These are phyloP conservation scores for Hyphopichia buzzinii DNA, from an alignment of 1,139 yeast genomes.

Conservation along the genomic window DNA sequence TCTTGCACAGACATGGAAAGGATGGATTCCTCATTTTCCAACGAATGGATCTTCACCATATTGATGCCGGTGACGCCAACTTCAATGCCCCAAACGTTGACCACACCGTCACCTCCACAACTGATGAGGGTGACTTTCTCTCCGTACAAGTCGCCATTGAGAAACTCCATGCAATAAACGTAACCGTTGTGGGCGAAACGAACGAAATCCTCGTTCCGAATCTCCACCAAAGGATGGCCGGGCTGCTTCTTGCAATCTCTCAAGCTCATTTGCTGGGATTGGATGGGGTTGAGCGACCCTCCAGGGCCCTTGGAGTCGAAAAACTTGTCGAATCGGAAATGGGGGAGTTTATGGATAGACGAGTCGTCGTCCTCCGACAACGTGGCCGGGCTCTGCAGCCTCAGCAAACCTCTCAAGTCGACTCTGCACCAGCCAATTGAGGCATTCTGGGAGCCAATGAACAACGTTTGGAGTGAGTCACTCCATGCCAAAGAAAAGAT, in stretches of 20 bases:
- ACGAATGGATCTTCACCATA: slow-evolving; percentile 29
- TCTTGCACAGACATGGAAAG: slow-evolving; percentile 63
- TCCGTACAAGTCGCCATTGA: slow-evolving; percentile 20
- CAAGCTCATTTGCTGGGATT: slow-evolving; percentile 28
- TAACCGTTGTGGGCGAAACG: slow-evolving; percentile 91
- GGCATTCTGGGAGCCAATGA: slow-evolving; percentile 91
- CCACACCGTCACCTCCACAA: slow-evolving; percentile 90
- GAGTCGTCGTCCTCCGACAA: slow-evolving; percentile 4
- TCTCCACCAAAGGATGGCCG: slow-evolving; percentile 50
- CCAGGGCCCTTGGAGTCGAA: slow-evolving; percentile 92
- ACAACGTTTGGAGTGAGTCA: slow-evolving; percentile 56
- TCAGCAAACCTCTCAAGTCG: slow-evolving; percentile 8
- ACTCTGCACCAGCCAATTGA: slow-evolving; percentile 70
- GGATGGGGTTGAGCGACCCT: slow-evolving; percentile 46
- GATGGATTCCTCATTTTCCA: slow-evolving; percentile 69
- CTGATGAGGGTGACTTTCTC: slow-evolving; percentile 21
- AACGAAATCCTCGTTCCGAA: slow-evolving; percentile 62
- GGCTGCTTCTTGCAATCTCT: slow-evolving; percentile 13
- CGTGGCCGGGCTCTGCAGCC: neutral
- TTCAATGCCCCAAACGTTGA: slow-evolving; percentile 66
- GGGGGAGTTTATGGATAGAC: slow-evolving; percentile 57
- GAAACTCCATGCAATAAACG: slow-evolving; percentile 64
- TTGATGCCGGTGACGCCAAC: slow-evolving; percentile 7
- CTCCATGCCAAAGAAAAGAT: slow-evolving; percentile 82
- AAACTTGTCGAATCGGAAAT: slow-evolving; percentile 77